phyloP scores from a whole-genome alignment of 352 stramenopile genomes.

The Globisporangium canariense region DNA sequence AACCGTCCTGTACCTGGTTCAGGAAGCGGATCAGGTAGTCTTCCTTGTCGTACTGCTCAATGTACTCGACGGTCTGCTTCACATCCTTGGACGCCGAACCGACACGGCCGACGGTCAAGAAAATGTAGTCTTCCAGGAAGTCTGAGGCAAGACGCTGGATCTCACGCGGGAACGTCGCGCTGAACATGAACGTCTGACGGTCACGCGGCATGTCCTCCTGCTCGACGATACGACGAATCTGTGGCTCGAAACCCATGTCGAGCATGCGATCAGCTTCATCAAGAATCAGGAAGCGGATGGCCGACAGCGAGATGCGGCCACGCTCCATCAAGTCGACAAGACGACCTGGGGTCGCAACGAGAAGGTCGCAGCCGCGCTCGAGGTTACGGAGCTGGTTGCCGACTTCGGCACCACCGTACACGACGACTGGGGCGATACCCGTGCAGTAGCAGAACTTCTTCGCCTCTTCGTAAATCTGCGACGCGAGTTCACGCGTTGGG shows the following conservation, averaged over 20 bases:
- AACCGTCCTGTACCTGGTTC: conserved; percentile 86
- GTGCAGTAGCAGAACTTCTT: conserved; percentile 97
- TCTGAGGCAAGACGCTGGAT: conserved; percentile 96
- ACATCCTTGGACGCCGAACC: conserved; percentile 97
- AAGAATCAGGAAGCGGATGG: conserved; percentile 95
- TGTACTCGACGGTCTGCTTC: conserved; percentile 96
- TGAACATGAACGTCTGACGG: conserved; percentile 99
- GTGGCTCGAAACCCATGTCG: conserved; percentile 99
- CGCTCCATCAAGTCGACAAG: conserved; percentile 97
- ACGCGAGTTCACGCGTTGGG: conserved; percentile 93
- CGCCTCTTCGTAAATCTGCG: conserved; percentile 95
- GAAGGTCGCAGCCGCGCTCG: conserved; percentile 93
- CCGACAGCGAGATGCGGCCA: conserved; percentile 86
- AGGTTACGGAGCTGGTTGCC: conserved; percentile 83
- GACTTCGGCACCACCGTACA: conserved; percentile 94
- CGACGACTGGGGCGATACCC: conserved; percentile 91
- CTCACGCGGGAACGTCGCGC: conserved; percentile 97
- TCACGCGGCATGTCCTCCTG: conserved; percentile 96
- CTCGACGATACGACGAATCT: conserved; percentile 99
- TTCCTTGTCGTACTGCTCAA: conserved; percentile 97
- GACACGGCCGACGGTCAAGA: conserved; percentile 98
- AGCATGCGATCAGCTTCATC: conserved; percentile 99
- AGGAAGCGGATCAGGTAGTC: conserved; percentile 96
- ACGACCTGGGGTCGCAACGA: conserved; percentile 97
- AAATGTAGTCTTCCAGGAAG: conserved; percentile 99